Percentiles rank a stretch among this genome's conserved stretches.
phyloP scores from a whole-genome alignment of 2,329 filamentous ascomycete species.

The Paecilomyces niveus region DNA sequence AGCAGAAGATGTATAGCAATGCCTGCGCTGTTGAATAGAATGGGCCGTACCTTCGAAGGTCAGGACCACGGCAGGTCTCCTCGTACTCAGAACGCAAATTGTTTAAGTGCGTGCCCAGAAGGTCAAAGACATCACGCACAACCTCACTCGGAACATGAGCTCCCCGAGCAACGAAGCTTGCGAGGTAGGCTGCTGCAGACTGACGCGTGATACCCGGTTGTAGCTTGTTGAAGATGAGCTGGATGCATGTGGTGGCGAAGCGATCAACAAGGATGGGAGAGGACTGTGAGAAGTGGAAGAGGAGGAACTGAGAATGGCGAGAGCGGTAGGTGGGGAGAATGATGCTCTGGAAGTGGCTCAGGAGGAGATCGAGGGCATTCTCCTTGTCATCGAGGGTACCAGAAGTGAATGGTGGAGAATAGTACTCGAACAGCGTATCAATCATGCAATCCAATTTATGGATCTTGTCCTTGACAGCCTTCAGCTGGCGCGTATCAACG shows the following conservation, averaged over 20 bases:
- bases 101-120: constrained; percentile 72
- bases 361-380: constrained; percentile 67
- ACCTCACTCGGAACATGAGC: constrained; percentile 69
- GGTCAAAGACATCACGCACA: constrained; percentile 74
- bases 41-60: constrained; percentile 72
- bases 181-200: constrained; percentile 82
- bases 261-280: constrained; percentile 71
- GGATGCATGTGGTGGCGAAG: constrained; percentile 72
- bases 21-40: constrained; percentile 90
- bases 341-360: constrained; percentile 78
- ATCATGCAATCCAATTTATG: constrained; percentile 88
- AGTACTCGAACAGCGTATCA: constrained; percentile 79
- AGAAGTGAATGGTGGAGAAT: constrained; percentile 63
- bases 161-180: constrained; percentile 87
- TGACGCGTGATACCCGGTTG: constrained; percentile 69
- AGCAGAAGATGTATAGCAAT: constrained; percentile 91
- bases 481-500: constrained; percentile 39
- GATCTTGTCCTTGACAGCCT: constrained; percentile 74
- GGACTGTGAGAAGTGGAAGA: constrained; percentile 90
- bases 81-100: constrained; percentile 67
- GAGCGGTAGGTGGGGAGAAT: constrained; percentile 88
- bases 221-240: constrained; percentile 62
- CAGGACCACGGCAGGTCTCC: constrained; percentile 69
- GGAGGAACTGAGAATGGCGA: constrained; percentile 86
- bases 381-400: constrained; percentile 63